Evolutionary conservation across 139 green algal species (phyloP).

Genomic region (Closterium sp.): DNA sequence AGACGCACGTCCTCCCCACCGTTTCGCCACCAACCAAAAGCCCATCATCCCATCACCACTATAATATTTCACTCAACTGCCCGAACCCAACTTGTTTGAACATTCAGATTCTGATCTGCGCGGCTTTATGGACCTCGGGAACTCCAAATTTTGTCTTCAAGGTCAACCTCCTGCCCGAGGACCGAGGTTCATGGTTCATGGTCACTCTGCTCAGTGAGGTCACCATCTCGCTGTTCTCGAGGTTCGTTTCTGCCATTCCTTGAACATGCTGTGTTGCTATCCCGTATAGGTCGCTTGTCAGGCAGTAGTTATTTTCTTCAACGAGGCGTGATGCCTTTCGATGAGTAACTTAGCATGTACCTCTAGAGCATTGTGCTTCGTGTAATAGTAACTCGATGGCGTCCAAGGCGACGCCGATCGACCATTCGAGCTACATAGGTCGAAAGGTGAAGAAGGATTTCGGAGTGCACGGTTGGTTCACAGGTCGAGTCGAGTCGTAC

Average conservation of each 20-base stretch:
- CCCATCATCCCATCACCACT: background rate
- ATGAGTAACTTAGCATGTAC: background rate
- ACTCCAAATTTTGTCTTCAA: background rate
- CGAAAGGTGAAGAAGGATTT: slow-evolving; percentile 13
- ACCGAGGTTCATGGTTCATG: background rate
- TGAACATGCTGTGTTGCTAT: background rate
- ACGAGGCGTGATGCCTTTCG: background rate
- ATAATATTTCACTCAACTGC: background rate
- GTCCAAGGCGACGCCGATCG: background rate
- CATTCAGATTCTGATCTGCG: background rate
- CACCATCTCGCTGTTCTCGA: too few species aligned
- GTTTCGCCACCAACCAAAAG: background rate
- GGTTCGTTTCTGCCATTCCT: background rate
- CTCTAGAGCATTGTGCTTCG: background rate
- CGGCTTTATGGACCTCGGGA: background rate
- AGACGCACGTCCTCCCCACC: background rate
- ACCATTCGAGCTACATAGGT: background rate
- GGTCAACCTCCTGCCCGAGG: background rate
- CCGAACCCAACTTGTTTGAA: background rate
- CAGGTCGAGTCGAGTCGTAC: slow-evolving; percentile 1
- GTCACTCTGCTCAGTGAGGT: background rate
- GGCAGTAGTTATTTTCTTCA: background rate
- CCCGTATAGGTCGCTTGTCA: background rate
- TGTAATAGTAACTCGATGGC: background rate
- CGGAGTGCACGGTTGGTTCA: slow-evolving; percentile 3